Base-by-base conservation (phyloP, 345 rosid species). In the Syzygium grande region DNA sequence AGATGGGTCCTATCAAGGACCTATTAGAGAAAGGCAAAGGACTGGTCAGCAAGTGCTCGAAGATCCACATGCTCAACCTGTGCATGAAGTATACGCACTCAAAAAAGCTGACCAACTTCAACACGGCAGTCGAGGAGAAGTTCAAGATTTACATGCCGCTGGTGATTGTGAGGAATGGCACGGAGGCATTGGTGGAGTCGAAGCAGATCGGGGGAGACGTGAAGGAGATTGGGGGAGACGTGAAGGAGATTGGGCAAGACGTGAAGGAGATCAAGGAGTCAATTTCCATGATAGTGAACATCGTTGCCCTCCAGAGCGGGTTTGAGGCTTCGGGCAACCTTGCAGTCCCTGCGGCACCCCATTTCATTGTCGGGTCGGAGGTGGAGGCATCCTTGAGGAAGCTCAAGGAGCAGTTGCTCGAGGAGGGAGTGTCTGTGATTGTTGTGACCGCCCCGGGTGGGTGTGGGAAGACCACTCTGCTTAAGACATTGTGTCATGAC, bases 391-490 rank as follows among this genome's bases (percentile, higher is more conserved):
- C 49, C 13, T 9, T 87, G 27, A 63, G 65, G 4, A 0, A 25
- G 52, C 51, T 87, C 5, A 87, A 65, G 53, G 30, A 17, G 38
- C 34, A 19, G 80, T 12, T 87, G 56, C 85, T 87, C 12, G 6
- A 87, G 16, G 86, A 58, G 25, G 51, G 61, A 4, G 56, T 10
- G 1, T 49, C 55, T 1, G 65, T 55, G 86, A 84, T 12, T 17
- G 51, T 87, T 27, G 49, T 87, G 15, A 55, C 86, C 9, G 86
- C 51, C 30, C 86, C 86, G 1, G 49, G 46, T 38, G 89, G 89
- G 5, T 85, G 61, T 2, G 89, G 87, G 41, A 88, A 88, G 84
- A 88, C 78, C 46, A 85, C 87, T 79, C 3, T 88, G 85, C 85
- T 68, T 7, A 54, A 27, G 41, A 85, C 77, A 46, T 78, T 77